Conservation (phyloP, 2,329 filamentous ascomycete genomes). For the Colletotrichum sojae region DNA sequence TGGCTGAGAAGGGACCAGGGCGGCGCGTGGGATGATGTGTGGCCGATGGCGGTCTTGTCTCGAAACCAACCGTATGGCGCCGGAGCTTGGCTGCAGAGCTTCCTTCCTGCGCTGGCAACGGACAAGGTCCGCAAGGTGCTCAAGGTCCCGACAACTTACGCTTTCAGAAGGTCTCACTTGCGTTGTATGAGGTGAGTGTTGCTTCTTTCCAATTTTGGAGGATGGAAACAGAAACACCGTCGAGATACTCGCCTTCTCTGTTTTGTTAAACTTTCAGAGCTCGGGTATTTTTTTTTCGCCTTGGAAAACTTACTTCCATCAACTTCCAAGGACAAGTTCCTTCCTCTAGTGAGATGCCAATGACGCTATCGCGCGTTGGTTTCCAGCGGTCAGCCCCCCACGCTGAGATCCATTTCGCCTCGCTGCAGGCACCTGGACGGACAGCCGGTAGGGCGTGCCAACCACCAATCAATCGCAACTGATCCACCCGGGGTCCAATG, state of each 20-base stretch:
- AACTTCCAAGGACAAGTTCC: slow-evolving; percentile 22
- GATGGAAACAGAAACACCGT: neutral
- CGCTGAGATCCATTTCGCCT: slow-evolving; percentile 27
- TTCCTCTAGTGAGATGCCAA: slow-evolving; percentile 20
- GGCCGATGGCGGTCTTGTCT: slow-evolving; percentile 37
- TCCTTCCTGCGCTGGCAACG: neutral
- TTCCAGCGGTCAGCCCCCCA: slow-evolving; percentile 29
- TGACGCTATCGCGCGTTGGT: slow-evolving; percentile 38
- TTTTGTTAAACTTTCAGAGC: neutral
- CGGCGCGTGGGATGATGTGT: slow-evolving; percentile 25
- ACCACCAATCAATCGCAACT: neutral
- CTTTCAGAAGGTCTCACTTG: neutral
- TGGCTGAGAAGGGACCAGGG: slow-evolving; percentile 34
- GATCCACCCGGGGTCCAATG: neutral
- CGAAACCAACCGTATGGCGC: slow-evolving; percentile 17
- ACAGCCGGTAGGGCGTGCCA: slow-evolving; percentile 16
- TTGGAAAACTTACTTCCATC: slow-evolving; percentile 7
- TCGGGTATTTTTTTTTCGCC: neutral
- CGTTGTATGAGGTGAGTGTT: neutral
- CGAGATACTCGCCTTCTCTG: neutral
- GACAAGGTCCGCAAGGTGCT: neutral
- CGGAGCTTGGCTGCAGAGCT: neutral
- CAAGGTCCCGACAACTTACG: neutral
- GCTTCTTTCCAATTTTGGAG: neutral
- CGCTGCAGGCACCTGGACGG: slow-evolving; percentile 26